Conservation (phyloP, 306 rosid genomes). For the Luffa aegyptiaca region DNA sequence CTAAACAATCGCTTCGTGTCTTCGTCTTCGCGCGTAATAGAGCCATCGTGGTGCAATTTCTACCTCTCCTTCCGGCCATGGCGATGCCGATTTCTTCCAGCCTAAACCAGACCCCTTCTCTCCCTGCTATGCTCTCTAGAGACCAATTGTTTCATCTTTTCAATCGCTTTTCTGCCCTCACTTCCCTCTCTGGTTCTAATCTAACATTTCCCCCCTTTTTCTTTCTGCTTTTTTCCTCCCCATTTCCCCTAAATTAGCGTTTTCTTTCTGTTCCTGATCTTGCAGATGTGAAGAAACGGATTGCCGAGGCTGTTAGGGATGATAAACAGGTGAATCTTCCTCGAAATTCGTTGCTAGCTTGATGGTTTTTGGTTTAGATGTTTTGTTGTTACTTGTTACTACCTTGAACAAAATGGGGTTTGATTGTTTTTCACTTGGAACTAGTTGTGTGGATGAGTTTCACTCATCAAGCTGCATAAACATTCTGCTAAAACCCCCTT, state of each 20-base stretch:
- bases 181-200: conserved; percentile 52
- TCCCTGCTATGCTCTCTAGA: conserved; percentile 34
- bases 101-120: conserved; percentile 11
- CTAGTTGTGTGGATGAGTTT: background rate
- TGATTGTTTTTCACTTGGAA: background rate
- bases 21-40: background rate
- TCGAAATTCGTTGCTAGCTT: background rate
- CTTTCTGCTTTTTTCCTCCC: background rate
- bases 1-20: background rate
- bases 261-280: background rate
- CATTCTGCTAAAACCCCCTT: background rate
- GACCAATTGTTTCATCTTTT: conserved; percentile 63
- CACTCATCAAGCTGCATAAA: background rate
- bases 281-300: conserved; percentile 64
- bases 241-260: background rate
- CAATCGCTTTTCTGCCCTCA: conserved; percentile 46
- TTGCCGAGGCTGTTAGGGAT: conserved; percentile 47
- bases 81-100: conserved; percentile 9
- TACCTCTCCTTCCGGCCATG: background rate
- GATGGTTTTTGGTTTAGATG: background rate
- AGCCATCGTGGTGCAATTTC: background rate
- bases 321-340: conserved; percentile 52
- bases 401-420: background rate
- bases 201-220: background rate
- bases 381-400: background rate